Percentiles rank a stretch among this genome's conserved stretches.
Evolutionary conservation across 345 rosid species (phyloP).

Genomic region (Eucalyptus tenuipes): DNA sequence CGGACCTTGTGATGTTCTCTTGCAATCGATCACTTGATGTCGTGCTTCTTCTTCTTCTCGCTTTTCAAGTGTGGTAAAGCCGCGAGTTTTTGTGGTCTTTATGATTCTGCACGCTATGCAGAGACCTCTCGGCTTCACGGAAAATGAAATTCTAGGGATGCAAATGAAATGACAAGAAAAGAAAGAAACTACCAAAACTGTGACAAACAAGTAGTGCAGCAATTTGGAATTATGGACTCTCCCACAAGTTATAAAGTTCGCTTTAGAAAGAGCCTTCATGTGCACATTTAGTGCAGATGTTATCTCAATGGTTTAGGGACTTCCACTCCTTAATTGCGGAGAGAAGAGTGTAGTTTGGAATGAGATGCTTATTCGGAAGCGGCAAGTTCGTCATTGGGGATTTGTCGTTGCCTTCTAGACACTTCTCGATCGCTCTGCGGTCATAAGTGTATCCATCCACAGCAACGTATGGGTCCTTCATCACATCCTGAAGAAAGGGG

Average conservation of each 20-base stretch:
- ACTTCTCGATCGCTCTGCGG: conserved; percentile 49
- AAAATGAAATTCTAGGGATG: not conserved
- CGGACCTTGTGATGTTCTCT: not conserved
- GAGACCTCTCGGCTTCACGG: not conserved
- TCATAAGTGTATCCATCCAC: conserved; percentile 80
- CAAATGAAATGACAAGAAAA: not conserved
- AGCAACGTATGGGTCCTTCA: conserved; percentile 75
- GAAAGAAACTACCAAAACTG: not conserved
- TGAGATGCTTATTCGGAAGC: conserved; percentile 31
- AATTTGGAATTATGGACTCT: not conserved
- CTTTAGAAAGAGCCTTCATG: not conserved
- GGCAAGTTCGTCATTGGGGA: conserved; percentile 58
- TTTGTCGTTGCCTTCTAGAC: conserved; percentile 40
- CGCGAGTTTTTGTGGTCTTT: not conserved
- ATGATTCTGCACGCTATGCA: not conserved
- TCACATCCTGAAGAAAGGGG: conserved; percentile 39
- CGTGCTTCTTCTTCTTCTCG: not conserved
- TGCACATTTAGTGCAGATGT: not conserved
- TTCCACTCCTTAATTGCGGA: conserved; percentile 71
- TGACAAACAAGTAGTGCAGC: not conserved
- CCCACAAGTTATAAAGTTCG: not conserved
- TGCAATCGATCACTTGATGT: not conserved
- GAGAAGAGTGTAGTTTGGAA: conserved; percentile 49
- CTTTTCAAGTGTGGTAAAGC: not conserved
- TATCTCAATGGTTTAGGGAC: not conserved